Evolutionary conservation across 306 rosid genomes (phyloP), one percentile per base, ranked within the genome.

Genomic region (Castanea sativa): DNA sequence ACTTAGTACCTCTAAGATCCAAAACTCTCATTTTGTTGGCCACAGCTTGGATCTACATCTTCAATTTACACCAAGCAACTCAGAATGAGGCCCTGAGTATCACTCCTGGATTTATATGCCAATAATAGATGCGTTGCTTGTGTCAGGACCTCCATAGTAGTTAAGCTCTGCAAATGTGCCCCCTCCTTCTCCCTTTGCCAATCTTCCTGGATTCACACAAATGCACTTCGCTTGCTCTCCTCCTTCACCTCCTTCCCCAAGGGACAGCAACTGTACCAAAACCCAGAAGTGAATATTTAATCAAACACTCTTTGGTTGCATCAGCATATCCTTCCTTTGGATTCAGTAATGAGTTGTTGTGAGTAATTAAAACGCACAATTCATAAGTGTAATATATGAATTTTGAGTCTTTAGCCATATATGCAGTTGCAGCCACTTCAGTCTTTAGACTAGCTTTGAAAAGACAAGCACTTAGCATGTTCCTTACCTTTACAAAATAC

Each of bases 111-210:
- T 70, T 88, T 87, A 95, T 52, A 95, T 88, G 89, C 98, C 87
- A 76, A 93, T 68, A 77, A 93, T 79, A 5, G 91, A 86, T 82
- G 90, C 91, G 51, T 61, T 89, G 41, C 80, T 79, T 58, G 70
- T 85, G 78, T 90, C 90, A 0, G 93, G 87, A 67, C 79, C 86
- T 4, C 94, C 92, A 61, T 83, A 56, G 80, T 86, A 95, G 63
- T 88, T 84, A 38, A 95, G 93, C 89, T 90, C 98, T 1, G 85
- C 94, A 59, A 95, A 95, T 80, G 97, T 95, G 68, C 98, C 99
- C 25, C 97, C 98, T 75, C 99, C 97, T 89, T 91, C 99, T 71
- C 98, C 99, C 86, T 93, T 93, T 73, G 94, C 85, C 14, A 93
- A 83, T 87, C 98, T 91, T 85, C 98, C 99, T 1, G 98, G 99